Percentiles rank a stretch among this genome's conserved stretches.
These are phyloP conservation scores for Pinus albicaulis DNA, from an alignment of 75 land plant genomes.

Conservation along the genomic window DNA sequence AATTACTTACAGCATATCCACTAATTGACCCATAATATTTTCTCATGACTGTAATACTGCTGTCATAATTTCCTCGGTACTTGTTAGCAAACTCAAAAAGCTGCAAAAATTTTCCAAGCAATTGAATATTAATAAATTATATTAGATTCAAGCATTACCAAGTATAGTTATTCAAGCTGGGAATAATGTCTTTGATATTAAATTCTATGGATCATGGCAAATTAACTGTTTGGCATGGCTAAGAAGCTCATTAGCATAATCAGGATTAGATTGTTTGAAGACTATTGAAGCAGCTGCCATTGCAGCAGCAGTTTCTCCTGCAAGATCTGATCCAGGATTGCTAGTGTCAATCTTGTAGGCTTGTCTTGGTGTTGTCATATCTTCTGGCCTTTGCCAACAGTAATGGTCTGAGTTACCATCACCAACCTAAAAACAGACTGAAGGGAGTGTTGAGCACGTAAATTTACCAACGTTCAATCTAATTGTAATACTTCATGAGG, in stretches of 20 bases:
- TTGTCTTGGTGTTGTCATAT: conserved; percentile 62
- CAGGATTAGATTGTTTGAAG: conserved; percentile 32
- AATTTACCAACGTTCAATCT: no score
- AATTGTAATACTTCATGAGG: no score
- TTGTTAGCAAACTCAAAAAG: conserved; percentile 87
- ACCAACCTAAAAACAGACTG: conserved; percentile 42
- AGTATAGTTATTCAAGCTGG: conserved; percentile 25
- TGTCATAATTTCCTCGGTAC: conserved; percentile 74
- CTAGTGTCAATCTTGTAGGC: conserved; percentile 46
- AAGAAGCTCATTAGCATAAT: conserved; percentile 42
- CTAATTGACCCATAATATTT: conserved; percentile 54
- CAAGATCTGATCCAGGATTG: conserved; percentile 70
- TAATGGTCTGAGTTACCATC: conserved; percentile 65
- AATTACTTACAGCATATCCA: conserved; percentile 40
- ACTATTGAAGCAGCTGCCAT: conserved; percentile 71
- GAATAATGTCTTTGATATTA: conserved; percentile 16
- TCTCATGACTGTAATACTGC: conserved; percentile 45
- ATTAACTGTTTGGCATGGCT: conserved; percentile 36
- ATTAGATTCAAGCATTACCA: conserved; percentile 18
- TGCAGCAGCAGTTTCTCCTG: conserved; percentile 78
- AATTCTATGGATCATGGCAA: conserved; percentile 15
- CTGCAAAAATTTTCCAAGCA: conserved; percentile 33
- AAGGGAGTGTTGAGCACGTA: no score
- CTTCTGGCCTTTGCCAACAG: conserved; percentile 78
- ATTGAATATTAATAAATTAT: background rate